A percentile compares a stretch with the other conserved stretches of the same genome.
Conservation (phyloP, 768 basidiomycete genomes). For the Suillus paluster region DNA sequence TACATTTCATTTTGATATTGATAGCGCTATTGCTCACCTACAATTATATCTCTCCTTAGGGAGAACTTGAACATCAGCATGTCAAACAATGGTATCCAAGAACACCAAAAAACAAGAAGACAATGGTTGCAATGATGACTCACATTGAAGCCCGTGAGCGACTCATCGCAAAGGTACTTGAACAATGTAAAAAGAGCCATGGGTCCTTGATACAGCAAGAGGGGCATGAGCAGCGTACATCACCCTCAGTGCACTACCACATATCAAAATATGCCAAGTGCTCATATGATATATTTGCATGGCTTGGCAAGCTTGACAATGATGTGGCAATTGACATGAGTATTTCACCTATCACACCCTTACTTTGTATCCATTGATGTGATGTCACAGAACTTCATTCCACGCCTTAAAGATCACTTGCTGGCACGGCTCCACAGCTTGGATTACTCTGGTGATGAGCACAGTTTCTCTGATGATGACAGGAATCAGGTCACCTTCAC, state of each 20-base stretch:
- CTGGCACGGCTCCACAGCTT: slow-evolving; percentile 7
- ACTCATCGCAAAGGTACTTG: slow-evolving; percentile 25
- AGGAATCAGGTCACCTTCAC: slow-evolving; percentile 25
- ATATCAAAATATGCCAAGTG: not conserved
- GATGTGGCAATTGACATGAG: slow-evolving; percentile 15
- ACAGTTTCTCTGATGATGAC: slow-evolving; percentile 26
- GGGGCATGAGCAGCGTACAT: not conserved
- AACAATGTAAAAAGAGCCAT: not conserved
- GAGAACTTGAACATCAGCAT: slow-evolving; percentile 41
- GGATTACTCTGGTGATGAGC: slow-evolving; percentile 18
- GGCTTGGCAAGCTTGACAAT: not conserved
- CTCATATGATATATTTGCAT: not conserved
- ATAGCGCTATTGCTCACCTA: too few relatives aligned
- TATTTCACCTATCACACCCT: not conserved
- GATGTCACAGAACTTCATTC: slow-evolving; percentile 37
- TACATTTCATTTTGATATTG: slow-evolving; percentile 21
- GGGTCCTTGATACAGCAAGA: not conserved
- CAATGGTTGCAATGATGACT: slow-evolving; percentile 30
- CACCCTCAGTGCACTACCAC: not conserved
- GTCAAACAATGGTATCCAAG: slow-evolving; percentile 41
- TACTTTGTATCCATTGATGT: not conserved
- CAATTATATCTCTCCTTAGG: slow-evolving; percentile 29
- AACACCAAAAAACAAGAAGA: slow-evolving; percentile 38
- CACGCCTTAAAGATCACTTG: slow-evolving; percentile 16
- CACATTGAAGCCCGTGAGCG: slow-evolving; percentile 19